Conservation (phyloP, 2,329 filamentous ascomycete genomes). For the Elsinoe arachidis region DNA sequence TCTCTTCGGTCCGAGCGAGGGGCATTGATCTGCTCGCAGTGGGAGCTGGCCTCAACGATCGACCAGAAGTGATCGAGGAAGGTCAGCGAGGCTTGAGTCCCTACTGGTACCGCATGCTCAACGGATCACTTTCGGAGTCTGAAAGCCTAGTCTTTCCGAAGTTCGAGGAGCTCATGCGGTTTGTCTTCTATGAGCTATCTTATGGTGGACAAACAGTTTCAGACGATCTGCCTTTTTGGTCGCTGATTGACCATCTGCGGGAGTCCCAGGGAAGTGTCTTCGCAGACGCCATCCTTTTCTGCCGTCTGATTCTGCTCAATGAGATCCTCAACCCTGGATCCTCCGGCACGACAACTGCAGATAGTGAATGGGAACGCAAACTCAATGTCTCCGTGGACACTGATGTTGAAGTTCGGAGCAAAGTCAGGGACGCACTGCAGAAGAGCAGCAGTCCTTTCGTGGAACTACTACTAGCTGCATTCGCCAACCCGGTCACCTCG, state of each 20-base stretch:
- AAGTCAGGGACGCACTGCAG: slow-evolving; percentile 38
- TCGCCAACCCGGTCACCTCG: slow-evolving; percentile 9
- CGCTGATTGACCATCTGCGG: slow-evolving; percentile 9
- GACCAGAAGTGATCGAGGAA: slow-evolving; percentile 80
- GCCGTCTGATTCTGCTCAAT: slow-evolving; percentile 52
- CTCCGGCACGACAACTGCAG: slow-evolving; percentile 44
- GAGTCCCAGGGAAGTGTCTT: slow-evolving; percentile 43
- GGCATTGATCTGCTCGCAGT: slow-evolving; percentile 86
- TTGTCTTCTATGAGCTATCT: slow-evolving; percentile 13
- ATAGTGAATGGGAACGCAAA: slow-evolving; percentile 77
- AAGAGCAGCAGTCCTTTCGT: neutral
- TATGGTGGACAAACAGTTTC: neutral
- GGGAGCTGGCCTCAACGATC: slow-evolving; percentile 55
- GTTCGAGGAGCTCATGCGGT: slow-evolving; percentile 36
- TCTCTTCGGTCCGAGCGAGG: slow-evolving; percentile 65
- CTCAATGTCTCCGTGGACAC: slow-evolving; percentile 65
- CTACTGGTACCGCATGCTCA: slow-evolving; percentile 60
- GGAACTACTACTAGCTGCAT: slow-evolving; percentile 15
- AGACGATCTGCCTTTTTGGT: neutral
- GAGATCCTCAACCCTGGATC: slow-evolving; percentile 43
- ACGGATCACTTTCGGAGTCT: slow-evolving; percentile 30
- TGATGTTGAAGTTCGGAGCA: slow-evolving; percentile 55
- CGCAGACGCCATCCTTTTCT: slow-evolving; percentile 61
- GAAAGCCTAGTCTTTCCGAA: slow-evolving; percentile 32
- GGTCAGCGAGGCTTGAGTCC: slow-evolving; percentile 79